Evolutionary conservation across 805 yeast genomes (phyloP).

Genomic region (Ogataea paradorogensis): DNA sequence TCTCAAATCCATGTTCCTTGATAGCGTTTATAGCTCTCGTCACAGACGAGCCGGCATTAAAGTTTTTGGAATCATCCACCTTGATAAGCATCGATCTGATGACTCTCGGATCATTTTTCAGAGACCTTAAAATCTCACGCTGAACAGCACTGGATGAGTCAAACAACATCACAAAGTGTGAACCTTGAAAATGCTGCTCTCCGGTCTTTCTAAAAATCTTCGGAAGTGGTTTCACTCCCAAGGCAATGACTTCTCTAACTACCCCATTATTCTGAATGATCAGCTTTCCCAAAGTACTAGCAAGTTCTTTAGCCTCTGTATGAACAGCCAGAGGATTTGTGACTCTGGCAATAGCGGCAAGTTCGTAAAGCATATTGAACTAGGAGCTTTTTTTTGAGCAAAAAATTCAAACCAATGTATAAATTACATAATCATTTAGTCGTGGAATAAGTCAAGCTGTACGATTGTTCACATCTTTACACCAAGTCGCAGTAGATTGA

Average conservation of each 20-base stretch:
- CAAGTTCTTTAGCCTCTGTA: constrained; percentile 59
- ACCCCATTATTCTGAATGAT: constrained; percentile 90
- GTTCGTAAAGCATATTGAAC: constrained; percentile 73
- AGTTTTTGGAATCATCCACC: constrained; percentile 49
- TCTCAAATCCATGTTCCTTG: constrained; percentile 19
- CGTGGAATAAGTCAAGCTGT: too few species aligned
- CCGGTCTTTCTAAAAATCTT: constrained; percentile 80
- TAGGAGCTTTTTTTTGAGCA: background rate
- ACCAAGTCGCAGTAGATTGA: background rate
- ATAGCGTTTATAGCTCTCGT: constrained; percentile 39
- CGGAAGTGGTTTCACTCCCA: constrained; percentile 79
- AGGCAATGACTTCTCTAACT: constrained; percentile 74
- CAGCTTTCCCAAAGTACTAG: constrained; percentile 70
- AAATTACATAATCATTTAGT: too few species aligned
- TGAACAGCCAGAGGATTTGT: constrained; percentile 51
- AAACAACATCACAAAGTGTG: constrained; percentile 80
- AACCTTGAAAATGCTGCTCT: constrained; percentile 87
- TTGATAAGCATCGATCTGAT: constrained; percentile 73
- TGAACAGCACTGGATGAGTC: constrained; percentile 87
- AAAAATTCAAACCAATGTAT: background rate
- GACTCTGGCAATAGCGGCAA: constrained; percentile 85
- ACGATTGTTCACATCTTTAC: constrained; percentile 1
- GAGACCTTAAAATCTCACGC: constrained; percentile 73
- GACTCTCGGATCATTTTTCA: constrained; percentile 87
- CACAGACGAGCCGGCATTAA: constrained; percentile 57